Base-by-base conservation (phyloP, 2,329 filamentous ascomycete genomes). In the Colletotrichum chrysophilum region DNA sequence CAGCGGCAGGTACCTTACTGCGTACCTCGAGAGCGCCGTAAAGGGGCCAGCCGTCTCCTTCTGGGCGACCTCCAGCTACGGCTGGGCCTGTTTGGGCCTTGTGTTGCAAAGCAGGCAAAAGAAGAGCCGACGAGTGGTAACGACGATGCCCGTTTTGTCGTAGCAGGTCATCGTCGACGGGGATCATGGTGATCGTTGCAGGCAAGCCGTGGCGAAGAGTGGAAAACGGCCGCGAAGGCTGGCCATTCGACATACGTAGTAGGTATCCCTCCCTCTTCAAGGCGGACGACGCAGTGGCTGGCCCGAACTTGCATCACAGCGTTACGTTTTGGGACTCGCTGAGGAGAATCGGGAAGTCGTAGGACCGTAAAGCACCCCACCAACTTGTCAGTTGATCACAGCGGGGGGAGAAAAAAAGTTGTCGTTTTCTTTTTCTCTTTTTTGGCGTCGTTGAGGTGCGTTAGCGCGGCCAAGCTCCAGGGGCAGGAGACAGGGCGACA, bases 381-480 rank as follows among this genome's bases (percentile, higher is more conserved):
- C 60, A 64, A 55, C 13, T 61, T 70, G 48, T 66, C 71, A 74
- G 71, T 36, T 73, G 73, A 74, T 68, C 69, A 68, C 30, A 24
- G 52, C 34, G 48, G 28, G 61, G 9, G 55, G 30, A 24, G 48
- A 55, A 30, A 26, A 58, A 65, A 64, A 65, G 18, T 28, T 28
- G 56, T 61, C 70, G 55, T 64, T 61, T 48, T 48, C 18, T 48
- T 48, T 13, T 48, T 13, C 18, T 48, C 18, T 48, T 61, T 65
- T 69, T 62, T 66, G 74, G 70, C 71, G 74, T 75, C 34, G 34
- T 66, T 34, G 32, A 68, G 73, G 30, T 71, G 76, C 73, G 56
- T 76, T 77, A 77, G 76, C 66, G 74, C 55, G 32, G 28, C 65
- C 65, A 66, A 62, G 69, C 58, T 55, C 64, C 64, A 62, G 68